Conservation (phyloP, 768 basidiomycete species). For the Lactarius akahatsu region DNA sequence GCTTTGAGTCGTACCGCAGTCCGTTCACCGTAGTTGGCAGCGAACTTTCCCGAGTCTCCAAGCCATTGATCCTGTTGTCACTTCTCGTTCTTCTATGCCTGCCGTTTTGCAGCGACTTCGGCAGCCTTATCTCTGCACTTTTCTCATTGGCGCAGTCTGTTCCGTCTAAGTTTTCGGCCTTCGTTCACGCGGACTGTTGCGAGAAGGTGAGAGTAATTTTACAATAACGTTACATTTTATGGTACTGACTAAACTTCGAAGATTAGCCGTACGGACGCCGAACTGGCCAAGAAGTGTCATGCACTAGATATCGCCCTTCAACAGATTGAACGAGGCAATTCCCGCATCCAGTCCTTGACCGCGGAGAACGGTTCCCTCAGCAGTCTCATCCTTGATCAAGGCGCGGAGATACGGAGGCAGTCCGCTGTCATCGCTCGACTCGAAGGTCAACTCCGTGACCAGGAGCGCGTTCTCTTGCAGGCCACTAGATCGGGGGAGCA, state of each 20-base stretch:
- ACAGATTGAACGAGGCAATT: not conserved
- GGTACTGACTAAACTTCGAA: not conserved
- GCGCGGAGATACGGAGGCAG: not conserved
- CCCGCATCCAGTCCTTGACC: constrained; percentile 8
- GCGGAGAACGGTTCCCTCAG: constrained; percentile 7
- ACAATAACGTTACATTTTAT: not conserved
- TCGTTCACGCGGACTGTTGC: constrained; percentile 1
- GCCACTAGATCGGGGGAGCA: not conserved
- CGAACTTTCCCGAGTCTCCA: not conserved
- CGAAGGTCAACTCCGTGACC: constrained; percentile 5
- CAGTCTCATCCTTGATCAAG: constrained; percentile 2
- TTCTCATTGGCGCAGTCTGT: not conserved
- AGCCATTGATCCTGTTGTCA: not conserved
- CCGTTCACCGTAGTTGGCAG: not conserved
- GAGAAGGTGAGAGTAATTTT: not conserved
- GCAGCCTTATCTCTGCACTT: not conserved
- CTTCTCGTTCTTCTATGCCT: constrained; percentile 7
- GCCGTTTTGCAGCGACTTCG: not conserved
- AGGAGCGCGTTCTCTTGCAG: not conserved
- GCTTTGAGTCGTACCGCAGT: not conserved
- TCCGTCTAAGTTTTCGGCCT: not conserved
- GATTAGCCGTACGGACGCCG: not conserved
- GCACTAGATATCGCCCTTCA: constrained; percentile 11
- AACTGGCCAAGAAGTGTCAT: constrained; percentile 4
- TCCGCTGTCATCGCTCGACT: constrained; percentile 4